These are phyloP conservation scores for Suillus decipiens DNA, from an alignment of 768 basidiomycete species.

Conservation along the genomic window DNA sequence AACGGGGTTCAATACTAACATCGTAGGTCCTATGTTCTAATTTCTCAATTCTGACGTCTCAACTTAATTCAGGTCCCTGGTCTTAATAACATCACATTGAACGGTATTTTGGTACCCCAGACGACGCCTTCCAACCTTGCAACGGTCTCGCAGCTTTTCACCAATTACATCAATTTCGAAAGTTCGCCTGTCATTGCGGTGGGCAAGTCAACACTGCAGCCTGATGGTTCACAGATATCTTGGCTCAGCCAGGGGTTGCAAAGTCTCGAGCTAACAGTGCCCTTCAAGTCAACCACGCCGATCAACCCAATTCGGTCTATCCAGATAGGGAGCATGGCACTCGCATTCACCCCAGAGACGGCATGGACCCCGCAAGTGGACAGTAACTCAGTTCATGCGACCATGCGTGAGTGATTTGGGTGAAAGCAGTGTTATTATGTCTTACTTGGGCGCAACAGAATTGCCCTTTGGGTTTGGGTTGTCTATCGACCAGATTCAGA, in stretches of 20 bases:
- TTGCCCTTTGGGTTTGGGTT: conserved; percentile 73
- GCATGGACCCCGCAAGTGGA: conserved; percentile 61
- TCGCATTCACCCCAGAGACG: conserved; percentile 52
- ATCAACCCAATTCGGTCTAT: conserved; percentile 70
- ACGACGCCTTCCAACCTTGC: conserved; percentile 45
- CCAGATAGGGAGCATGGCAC: conserved; percentile 56
- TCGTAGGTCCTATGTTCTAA: conserved; percentile 41
- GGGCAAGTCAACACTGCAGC: conserved; percentile 59
- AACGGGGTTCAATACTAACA: conserved; percentile 47
- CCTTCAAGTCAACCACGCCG: conserved; percentile 50
- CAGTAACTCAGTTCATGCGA: conserved; percentile 61
- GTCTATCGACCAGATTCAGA: conserved; percentile 60
- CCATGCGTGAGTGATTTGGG: conserved; percentile 43
- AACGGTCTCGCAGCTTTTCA: conserved; percentile 63
- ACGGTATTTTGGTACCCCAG: conserved; percentile 58
- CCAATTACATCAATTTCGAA: conserved; percentile 69
- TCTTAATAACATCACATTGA: conserved; percentile 57
- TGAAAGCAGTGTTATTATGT: background rate
- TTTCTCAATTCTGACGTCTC: conserved; percentile 4
- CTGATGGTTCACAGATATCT: conserved; percentile 55
- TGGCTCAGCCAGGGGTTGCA: conserved; percentile 69
- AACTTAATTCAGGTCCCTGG: conserved; percentile 45
- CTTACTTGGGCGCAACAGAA: conserved; percentile 36
- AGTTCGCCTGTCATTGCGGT: conserved; percentile 57
- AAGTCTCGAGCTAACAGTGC: conserved; percentile 59